Base-by-base conservation (phyloP, 495 filamentous ascomycete species). In the Cudoniella acicularis region DNA sequence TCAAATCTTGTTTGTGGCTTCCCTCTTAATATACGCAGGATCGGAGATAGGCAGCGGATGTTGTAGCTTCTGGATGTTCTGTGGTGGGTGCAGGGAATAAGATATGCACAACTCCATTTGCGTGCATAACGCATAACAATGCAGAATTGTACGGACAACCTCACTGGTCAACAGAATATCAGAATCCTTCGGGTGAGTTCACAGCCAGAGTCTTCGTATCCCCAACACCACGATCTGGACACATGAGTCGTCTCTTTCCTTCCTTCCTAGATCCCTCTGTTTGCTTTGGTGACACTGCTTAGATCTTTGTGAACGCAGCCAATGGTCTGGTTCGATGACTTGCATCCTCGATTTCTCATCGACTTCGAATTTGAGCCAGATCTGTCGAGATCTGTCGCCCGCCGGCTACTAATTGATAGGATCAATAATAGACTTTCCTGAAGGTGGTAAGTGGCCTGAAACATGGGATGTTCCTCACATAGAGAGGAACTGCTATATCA, bases 71-170 rank as follows among this genome's bases (percentile, higher is more conserved):
- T 55, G 52, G 52, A 40, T 48, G 17, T 18, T 51, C 11, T 61
- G 52, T 18, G 46, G 21, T 46, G 10, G 36, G 56, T 13, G n/a
- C 56, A 30, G 36, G 56, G 56, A 52, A 45, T 17, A 48, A 24
- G 36, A 30, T 52, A 8, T 49, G 26, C 58, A 61, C 30, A 55
- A 46, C 54, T 55, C 54, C 21, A 20, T 42, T 60, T 3, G 24
- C 25, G 17, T 61, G 58, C 58, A 61, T 26, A 61, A 50, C 30
- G 58, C 58, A 61, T 61, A 51, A 61, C 16, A 26, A 41, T 54
- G 42, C 45, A 46, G 18, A 40, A 41, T 47, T 11, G 17, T 22
- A 24, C 2, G 6, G n/a, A 10, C 8, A 26, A n/a, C 3, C 46
- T 61, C 21, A 47, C 27, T 61, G 47, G 58, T 16, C n/a, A n/a